Conservation (phyloP, 1,284 basidiomycete genomes). For the Puccinia hordei region DNA sequence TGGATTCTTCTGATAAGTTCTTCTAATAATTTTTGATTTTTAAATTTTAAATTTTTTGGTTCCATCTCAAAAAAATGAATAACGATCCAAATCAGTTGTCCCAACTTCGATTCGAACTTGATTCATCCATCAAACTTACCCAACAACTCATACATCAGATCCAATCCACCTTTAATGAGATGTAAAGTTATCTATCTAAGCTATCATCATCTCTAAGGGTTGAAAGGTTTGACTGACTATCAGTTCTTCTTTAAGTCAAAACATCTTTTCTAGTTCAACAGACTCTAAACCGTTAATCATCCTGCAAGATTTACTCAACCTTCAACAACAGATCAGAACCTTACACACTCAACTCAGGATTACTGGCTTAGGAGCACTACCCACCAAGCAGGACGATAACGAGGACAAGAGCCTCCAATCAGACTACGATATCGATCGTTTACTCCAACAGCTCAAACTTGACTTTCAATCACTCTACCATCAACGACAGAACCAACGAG, state of each 20-base stretch:
- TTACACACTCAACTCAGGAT: neutral
- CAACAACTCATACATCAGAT: neutral
- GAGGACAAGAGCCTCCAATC: neutral
- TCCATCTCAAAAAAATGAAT: too few relatives aligned
- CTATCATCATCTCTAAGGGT: too few relatives aligned
- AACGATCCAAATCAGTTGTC: too few relatives aligned
- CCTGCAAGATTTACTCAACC: neutral
- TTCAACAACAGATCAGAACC: neutral
- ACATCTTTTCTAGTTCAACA: too few relatives aligned
- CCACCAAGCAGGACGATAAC: too few relatives aligned
- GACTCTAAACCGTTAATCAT: too few relatives aligned
- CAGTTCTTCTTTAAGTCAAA: too few relatives aligned
- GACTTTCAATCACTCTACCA: conserved; percentile 14
- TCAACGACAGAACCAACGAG: conserved; percentile 7
- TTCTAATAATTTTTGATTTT: neutral
- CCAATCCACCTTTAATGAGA: neutral
- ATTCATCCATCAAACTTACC: too few relatives aligned
- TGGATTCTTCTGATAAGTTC: conserved; percentile 9
- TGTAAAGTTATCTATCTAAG: too few relatives aligned
- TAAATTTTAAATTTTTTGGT: neutral
- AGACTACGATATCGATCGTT: neutral
- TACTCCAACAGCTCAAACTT: neutral
- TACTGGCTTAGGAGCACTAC: neutral
- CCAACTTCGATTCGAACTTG: neutral
- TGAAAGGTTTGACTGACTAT: too few relatives aligned